Conservation (phyloP, 352 stramenopile species). For the Phytopythium litorale region DNA sequence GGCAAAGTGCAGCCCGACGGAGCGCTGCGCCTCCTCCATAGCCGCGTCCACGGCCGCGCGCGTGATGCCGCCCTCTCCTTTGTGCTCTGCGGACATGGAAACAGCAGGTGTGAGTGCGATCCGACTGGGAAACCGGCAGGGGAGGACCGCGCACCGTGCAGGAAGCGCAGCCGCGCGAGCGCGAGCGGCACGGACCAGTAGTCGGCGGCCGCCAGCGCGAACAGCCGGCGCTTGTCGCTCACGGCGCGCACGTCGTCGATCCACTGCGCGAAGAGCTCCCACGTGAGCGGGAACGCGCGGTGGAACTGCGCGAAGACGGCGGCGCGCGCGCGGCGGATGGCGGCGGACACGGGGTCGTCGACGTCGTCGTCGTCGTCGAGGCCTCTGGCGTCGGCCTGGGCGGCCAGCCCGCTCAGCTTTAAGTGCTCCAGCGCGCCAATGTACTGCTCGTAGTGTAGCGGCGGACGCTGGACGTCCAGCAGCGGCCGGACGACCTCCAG, state of each 20-base stretch:
- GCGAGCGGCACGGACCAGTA: constrained; percentile 57
- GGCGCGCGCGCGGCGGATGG: constrained; percentile 24
- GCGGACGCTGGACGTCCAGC: constrained; percentile 8
- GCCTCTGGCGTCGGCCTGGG: neutral
- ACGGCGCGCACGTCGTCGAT: constrained; percentile 25
- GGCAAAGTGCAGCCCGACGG: constrained; percentile 47
- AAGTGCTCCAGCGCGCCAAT: constrained; percentile 29
- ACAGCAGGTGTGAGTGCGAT: neutral
- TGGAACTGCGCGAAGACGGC: constrained; percentile 48
- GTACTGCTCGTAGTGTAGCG: constrained; percentile 35
- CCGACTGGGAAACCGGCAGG: neutral
- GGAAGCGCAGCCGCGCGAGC: constrained; percentile 31
- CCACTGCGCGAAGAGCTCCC: constrained; percentile 56
- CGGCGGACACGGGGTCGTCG: neutral
- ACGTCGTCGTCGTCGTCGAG: neutral
- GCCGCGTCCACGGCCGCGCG: constrained; percentile 17
- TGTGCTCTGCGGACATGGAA: constrained; percentile 4
- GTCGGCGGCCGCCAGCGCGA: constrained; percentile 32
- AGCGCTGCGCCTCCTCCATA: constrained; percentile 29
- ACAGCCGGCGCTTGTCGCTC: constrained; percentile 25
- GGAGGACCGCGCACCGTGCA: constrained; percentile 19
- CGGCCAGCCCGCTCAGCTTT: constrained; percentile 23
- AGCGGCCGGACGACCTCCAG: constrained; percentile 10
- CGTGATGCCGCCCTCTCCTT: constrained; percentile 9
- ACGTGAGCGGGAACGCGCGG: constrained; percentile 46